Conservation (phyloP, 345 rosid species). For the Trapa incisa region DNA sequence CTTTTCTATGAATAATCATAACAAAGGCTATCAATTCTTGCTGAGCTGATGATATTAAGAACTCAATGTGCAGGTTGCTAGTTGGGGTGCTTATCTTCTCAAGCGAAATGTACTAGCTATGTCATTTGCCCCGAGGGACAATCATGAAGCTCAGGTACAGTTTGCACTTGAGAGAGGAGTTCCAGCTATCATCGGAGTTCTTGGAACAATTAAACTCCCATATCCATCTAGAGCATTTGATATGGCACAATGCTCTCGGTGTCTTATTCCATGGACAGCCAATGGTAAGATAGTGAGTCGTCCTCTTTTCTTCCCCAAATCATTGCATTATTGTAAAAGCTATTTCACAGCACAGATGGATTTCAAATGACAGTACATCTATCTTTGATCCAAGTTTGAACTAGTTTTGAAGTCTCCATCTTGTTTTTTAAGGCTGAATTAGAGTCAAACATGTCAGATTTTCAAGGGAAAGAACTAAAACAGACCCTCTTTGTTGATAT, state of each 20-base stretch:
- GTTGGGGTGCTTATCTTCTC: conserved; percentile 95
- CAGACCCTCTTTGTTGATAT: neutral
- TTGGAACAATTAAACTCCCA: conserved; percentile 77
- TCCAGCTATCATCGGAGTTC: conserved; percentile 83
- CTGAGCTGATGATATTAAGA: neutral
- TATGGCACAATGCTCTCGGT: conserved; percentile 98
- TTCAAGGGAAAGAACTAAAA: too few relatives aligned
- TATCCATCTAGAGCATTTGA: conserved; percentile 91
- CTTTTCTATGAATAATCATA: neutral
- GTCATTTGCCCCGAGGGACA: conserved; percentile 95
- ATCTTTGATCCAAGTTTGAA: too few relatives aligned
- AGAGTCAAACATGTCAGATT: too few relatives aligned
- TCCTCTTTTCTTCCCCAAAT: neutral
- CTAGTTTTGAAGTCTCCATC: too few relatives aligned
- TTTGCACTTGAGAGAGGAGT: conserved; percentile 98
- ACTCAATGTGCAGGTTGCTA: conserved; percentile 53
- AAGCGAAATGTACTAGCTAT: conserved; percentile 78
- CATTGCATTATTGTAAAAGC: neutral
- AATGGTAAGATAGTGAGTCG: conserved; percentile 36
- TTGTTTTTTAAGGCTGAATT: too few relatives aligned
- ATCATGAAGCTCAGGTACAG: conserved; percentile 98
- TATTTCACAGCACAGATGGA: neutral
- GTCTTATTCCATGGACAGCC: conserved; percentile 84
- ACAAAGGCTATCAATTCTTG: neutral
- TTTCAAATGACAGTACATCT: too few relatives aligned